Percentiles rank a stretch among this genome's conserved stretches.
These are phyloP conservation scores for Platanus orientalis DNA, from an alignment of 164 flowering plant genomes.

Conservation along the genomic window DNA sequence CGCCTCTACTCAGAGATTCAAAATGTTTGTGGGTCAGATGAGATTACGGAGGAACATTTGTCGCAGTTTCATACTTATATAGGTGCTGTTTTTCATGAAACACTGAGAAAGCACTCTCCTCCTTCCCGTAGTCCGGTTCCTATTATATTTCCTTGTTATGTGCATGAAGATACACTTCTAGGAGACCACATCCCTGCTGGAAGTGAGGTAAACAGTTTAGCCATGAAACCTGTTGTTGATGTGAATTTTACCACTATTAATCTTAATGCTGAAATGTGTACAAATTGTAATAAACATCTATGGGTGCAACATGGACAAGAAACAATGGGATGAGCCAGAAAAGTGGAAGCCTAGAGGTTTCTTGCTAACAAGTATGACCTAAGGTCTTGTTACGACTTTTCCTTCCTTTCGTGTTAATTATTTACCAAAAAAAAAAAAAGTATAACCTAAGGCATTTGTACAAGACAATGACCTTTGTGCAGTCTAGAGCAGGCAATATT, in stretches of 20 bases:
- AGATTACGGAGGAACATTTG: conserved; percentile 60
- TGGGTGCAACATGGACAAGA: conserved; percentile 88
- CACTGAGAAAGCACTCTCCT: conserved; percentile 74
- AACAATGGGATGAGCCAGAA: conserved; percentile 66
- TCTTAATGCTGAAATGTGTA: neutral
- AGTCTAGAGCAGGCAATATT: conserved; percentile 74
- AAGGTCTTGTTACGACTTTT: no score
- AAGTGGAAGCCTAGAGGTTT: conserved; percentile 87
- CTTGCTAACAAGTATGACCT: conserved; percentile 45
- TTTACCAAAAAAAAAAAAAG: no score
- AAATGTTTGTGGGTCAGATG: conserved; percentile 57
- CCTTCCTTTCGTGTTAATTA: no score
- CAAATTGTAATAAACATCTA: conserved; percentile 87
- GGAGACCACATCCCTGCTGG: conserved; percentile 83
- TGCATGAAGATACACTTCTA: conserved; percentile 75
- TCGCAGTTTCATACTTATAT: conserved; percentile 65
- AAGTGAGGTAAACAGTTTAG: conserved; percentile 45
- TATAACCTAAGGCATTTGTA: no score
- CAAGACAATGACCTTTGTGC: conserved; percentile 98
- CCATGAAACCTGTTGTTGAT: neutral
- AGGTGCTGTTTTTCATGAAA: conserved; percentile 80
- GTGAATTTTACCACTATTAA: neutral
- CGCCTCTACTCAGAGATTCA: conserved; percentile 47
- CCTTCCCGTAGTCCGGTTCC: no score
- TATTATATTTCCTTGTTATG: conserved; percentile 71